These are phyloP conservation scores for Leishmania turanica DNA, from an alignment of 208 protist genomes.

Conservation along the genomic window DNA sequence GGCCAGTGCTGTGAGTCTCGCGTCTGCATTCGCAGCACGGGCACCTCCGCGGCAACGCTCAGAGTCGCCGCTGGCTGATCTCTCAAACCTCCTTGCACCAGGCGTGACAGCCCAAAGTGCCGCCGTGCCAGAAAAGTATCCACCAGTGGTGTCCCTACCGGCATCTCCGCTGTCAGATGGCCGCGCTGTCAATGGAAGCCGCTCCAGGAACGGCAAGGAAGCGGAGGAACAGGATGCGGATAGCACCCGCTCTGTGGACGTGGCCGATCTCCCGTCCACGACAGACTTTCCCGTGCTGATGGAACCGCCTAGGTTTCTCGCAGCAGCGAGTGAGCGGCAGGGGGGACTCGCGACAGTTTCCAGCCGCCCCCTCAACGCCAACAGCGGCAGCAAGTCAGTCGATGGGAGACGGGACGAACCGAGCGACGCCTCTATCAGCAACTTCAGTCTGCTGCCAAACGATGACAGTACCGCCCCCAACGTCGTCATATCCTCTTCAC, in stretches of 20 bases:
- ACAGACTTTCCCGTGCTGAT: neutral
- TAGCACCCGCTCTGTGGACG: neutral
- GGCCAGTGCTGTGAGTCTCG: neutral
- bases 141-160: neutral
- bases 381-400: neutral
- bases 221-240: neutral
- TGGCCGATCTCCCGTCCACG: neutral
- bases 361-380: neutral
- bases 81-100: neutral
- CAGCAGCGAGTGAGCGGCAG: neutral
- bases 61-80: slow-evolving; percentile 5
- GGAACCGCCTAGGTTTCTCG: neutral
- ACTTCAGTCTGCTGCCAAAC: neutral
- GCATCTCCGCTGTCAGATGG: neutral
- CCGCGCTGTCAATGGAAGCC: no score
- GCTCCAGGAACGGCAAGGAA: neutral
- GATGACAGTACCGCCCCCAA: neutral
- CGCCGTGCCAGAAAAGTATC: neutral
- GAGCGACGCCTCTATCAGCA: neutral
- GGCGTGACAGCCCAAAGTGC: neutral
- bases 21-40: neutral
- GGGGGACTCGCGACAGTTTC: neutral
- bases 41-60: neutral
- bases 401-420: neutral
- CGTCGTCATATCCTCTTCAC: neutral